Evolutionary conservation across 768 basidiomycete species (phyloP).

Genomic region (Hygrophoropsis aurantiaca): DNA sequence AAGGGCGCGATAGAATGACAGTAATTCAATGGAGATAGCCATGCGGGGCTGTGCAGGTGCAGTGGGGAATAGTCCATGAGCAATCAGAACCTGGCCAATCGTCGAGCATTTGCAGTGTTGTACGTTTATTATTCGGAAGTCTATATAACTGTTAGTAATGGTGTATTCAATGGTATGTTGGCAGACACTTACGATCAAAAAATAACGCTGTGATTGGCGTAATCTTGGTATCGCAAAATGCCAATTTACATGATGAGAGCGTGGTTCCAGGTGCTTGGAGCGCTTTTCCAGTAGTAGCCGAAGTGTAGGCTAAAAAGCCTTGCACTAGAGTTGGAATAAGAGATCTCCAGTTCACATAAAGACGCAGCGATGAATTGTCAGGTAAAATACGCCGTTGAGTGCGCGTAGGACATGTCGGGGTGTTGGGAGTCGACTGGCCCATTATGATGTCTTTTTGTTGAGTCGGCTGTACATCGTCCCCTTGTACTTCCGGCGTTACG

Average conservation of each 20-base stretch:
- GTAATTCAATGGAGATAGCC: conserved; percentile 25
- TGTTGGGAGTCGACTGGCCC: too few relatives aligned
- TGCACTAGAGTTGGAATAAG: conserved; percentile 2
- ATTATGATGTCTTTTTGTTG: too few relatives aligned
- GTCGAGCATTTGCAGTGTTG: too few relatives aligned
- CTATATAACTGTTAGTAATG: conserved; percentile 4
- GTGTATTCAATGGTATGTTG: neutral
- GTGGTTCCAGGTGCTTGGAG: neutral
- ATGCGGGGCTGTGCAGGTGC: conserved; percentile 18
- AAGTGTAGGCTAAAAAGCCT: neutral
- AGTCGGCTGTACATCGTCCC: neutral
- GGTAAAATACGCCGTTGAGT: neutral
- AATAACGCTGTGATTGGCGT: neutral
- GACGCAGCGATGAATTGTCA: neutral
- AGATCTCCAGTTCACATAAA: conserved; percentile 1
- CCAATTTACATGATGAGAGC: neutral
- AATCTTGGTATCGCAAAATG: neutral
- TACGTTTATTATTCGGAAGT: conserved; percentile 24
- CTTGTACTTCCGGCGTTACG: neutral
- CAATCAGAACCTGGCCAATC: conserved; percentile 30
- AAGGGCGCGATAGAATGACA: conserved; percentile 32
- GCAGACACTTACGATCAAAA: conserved; percentile 4
- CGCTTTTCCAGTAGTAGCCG: neutral
- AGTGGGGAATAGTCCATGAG: conserved; percentile 33
- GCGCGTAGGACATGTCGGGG: neutral